Evolutionary conservation across 345 rosid species (phyloP), one percentile per base, ranked within the genome.

Genomic region (Viola odorata): DNA sequence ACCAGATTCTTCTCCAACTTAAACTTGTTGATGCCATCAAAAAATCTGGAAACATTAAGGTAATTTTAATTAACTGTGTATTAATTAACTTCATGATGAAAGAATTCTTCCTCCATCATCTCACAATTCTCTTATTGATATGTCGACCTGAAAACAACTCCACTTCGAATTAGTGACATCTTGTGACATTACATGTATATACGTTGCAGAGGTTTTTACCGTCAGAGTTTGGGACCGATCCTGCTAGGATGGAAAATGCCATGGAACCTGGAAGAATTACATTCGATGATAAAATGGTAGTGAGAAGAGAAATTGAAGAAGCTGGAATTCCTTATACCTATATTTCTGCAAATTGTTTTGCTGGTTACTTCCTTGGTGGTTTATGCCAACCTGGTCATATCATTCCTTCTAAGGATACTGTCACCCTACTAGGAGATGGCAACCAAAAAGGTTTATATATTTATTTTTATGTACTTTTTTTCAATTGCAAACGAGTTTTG

Each of bases 31-130:
- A 85, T 23, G 92, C 98, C 40, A 89, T 91, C 62, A 85, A 85
- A 75, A 89, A 89, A 41, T 96, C 96, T 36, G 91, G 96, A 42
- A 91, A 86, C 64, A 72, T 91, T 5, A 76, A 85, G 91, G 98
- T 91, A 71, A 8, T 7, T 64, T 3, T 16, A 8, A 3, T 52
- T 14, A 0, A 6, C n/a, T n/a, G n/a, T n/a, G n/a, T n/a, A n/a
- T n/a, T n/a, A n/a, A n/a, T n/a, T n/a, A n/a, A n/a, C n/a, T n/a
- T n/a, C n/a, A n/a, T n/a, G n/a, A 23, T 17, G 56, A 53, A 17
- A 16, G 8, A 7, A 3, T 23, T 53, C 37, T 7, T 53, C 56
- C 3, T 17, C 5, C 10, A 6, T 51, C 7, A 7, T 14, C 11
- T 61, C 55, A 5, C 12, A 10, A 23, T 61, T 39, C 11, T 7